A percentile compares a stretch with the other conserved stretches of the same genome.
phyloP scores from a whole-genome alignment of 2,329 filamentous ascomycete species.

The Grosmannia huntii region DNA sequence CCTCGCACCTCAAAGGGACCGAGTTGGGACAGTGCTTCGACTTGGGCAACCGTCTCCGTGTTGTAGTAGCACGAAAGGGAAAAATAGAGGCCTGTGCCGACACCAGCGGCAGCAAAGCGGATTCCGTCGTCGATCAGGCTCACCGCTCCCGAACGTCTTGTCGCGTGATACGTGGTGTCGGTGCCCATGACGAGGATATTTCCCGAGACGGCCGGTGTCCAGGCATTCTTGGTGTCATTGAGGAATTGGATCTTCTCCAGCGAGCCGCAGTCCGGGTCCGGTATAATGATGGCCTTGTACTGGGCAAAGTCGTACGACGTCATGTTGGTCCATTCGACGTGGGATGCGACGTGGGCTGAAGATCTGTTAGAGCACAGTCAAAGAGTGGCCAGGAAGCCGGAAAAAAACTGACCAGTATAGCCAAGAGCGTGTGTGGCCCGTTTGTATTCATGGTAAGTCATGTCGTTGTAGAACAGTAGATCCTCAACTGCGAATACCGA shows the following conservation, averaged over 20 bases:
- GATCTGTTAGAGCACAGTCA: neutral
- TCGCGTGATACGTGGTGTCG: constrained; percentile 22
- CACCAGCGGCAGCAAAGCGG: constrained; percentile 11
- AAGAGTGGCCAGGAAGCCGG: neutral
- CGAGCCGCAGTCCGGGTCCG: constrained; percentile 24
- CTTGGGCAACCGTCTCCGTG: constrained; percentile 8
- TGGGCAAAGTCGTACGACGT: constrained; percentile 28
- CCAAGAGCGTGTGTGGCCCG: constrained; percentile 10
- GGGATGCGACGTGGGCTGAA: constrained; percentile 8
- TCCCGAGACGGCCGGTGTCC: constrained; percentile 26
- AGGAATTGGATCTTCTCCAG: constrained; percentile 22
- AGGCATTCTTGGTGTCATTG: constrained; percentile 23
- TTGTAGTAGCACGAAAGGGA: constrained; percentile 30
- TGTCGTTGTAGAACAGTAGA: constrained; percentile 14
- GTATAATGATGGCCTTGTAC: constrained; percentile 31
- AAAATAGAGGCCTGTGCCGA: constrained; percentile 20
- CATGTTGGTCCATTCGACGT: constrained; percentile 10
- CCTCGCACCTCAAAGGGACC: constrained; percentile 27
- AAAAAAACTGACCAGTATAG: constrained; percentile 10
- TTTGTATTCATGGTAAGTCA: constrained; percentile 15
- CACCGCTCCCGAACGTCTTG: constrained; percentile 17
- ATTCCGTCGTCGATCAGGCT: constrained; percentile 26
- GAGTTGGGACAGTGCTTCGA: constrained; percentile 19
- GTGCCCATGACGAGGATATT: constrained; percentile 30
- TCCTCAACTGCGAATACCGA: constrained; percentile 11